Evolutionary conservation across 495 filamentous ascomycete species (phyloP), one percentile per base, ranked within the genome.

Genomic region (Pyrenula massariospora): DNA sequence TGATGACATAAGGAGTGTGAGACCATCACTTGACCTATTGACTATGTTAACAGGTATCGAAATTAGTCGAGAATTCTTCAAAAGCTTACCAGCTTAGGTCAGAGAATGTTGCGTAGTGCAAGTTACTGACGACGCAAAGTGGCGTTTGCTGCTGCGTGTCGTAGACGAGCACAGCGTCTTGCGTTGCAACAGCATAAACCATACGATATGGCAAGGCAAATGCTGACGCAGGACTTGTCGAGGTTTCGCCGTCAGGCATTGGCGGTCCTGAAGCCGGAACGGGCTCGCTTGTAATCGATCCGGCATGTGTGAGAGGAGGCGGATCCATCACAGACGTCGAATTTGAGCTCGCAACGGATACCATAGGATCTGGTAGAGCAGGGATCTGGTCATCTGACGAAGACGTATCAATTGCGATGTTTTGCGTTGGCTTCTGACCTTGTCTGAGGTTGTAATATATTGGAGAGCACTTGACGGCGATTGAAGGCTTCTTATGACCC

Each of bases 91-190:
- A 99, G 22, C 87, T 86, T 58, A 99, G 69, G 70, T 99, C 94
- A 1, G 94, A 97, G 63, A 99, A 99, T 0, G 91, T 96, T 5
- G 94, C 91, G 68, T 89, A 95, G 61, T 99, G 94, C 52, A 99
- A 65, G 63, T 99, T 99, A 78, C 89, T 96, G 21, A 97, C 90
- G 19, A 96, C 73, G 68, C 87, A 93, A 24, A 99, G 74, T 2
- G 94, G 93, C 2, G 89, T 93, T 58, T 89, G 83, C 62, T 99
- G 94, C 63, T 99, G 94, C 0, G 94, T 99, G 66, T 99, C 94
- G 68, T 97, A 97, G 24, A 99, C 78, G 36, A 95, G 70, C n/a
- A 99, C 84, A 0, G 94, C 87, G 68, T 99, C 94, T 66, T 96
- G 91, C 0, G 94, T 99, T 15, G 93, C 94, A 50, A 99, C 93